A percentile compares a stretch with the other conserved stretches of the same genome.
phyloP scores from a whole-genome alignment of 31 red algal genomes.

The Asparagopsis taxiformis region DNA sequence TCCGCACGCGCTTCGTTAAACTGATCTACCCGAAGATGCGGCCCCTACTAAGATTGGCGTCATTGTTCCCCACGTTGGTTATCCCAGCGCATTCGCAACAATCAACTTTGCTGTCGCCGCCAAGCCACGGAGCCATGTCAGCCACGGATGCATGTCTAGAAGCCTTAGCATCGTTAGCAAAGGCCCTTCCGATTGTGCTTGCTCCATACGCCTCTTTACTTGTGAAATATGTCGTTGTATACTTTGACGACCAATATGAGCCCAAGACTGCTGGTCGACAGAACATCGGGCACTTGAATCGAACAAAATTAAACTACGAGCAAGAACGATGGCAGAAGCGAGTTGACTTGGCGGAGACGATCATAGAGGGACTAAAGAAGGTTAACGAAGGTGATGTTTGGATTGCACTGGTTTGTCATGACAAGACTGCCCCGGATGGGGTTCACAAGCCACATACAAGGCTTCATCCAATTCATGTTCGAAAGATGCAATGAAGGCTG shows the following conservation, averaged over 20 bases:
- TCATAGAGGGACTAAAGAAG: slow-evolving; percentile 28
- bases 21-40: slow-evolving; percentile 52
- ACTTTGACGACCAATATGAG: slow-evolving; percentile 31
- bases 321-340: slow-evolving; percentile 37
- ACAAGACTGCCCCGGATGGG: slow-evolving; percentile 10
- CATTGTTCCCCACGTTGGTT: slow-evolving; percentile 30
- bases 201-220: slow-evolving; percentile 23
- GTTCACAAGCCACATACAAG: background rate
- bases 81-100: background rate
- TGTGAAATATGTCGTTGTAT: slow-evolving; percentile 43
- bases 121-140: slow-evolving; percentile 46
- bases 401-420: slow-evolving; percentile 23
- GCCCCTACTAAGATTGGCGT: slow-evolving; percentile 30
- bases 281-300: slow-evolving; percentile 38
- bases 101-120: slow-evolving; percentile 10
- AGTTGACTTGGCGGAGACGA: slow-evolving; percentile 20
- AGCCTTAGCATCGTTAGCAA: slow-evolving; percentile 24
- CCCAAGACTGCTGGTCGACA: slow-evolving; percentile 2
- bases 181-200: slow-evolving; percentile 8
- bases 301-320: slow-evolving; percentile 36
- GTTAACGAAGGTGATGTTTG: slow-evolving; percentile 33
- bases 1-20: slow-evolving; percentile 43
- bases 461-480: slow-evolving; percentile 23
- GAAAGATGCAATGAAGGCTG: too few relatives aligned
- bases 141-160: slow-evolving; percentile 42